phyloP scores from a whole-genome alignment of 1,284 basidiomycete species.

The Sanghuangporus weigelae region DNA sequence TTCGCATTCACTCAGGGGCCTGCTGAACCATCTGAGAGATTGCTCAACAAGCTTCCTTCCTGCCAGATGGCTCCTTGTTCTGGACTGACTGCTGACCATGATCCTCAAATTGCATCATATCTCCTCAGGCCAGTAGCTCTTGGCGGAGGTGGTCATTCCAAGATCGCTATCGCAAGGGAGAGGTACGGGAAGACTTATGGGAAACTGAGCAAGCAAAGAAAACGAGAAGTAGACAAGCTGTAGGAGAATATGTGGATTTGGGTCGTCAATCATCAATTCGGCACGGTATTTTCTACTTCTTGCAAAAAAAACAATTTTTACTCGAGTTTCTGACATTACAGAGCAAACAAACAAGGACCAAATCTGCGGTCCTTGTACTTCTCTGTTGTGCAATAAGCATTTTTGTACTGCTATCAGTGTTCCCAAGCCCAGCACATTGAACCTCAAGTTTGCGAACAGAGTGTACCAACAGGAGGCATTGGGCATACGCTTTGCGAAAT shows the following conservation, averaged over 20 bases:
- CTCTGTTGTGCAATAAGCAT: not conserved
- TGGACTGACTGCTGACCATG: not conserved
- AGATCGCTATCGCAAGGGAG: not conserved
- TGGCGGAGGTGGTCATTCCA: not conserved
- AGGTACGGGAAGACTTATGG: not conserved
- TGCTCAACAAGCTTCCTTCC: not conserved
- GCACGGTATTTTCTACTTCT: not conserved
- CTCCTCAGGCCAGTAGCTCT: not conserved
- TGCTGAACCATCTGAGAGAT: not conserved
- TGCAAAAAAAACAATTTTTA: too few relatives aligned
- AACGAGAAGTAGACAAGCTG: not conserved
- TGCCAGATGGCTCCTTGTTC: not conserved
- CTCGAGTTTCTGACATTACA: not conserved
- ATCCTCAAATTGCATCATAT: not conserved
- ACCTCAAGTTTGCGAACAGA: not conserved
- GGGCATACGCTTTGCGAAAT: not conserved
- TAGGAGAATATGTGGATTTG: not conserved
- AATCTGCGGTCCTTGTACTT: not conserved
- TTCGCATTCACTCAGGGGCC: not conserved
- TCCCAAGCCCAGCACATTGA: not conserved
- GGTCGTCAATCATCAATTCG: not conserved
- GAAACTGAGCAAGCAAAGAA: not conserved
- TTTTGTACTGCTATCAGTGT: not conserved
- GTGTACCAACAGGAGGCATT: not conserved
- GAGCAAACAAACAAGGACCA: not conserved